Evolutionary conservation across 2,329 filamentous ascomycete genomes (phyloP).

Genomic region (Botryotinia convoluta): DNA sequence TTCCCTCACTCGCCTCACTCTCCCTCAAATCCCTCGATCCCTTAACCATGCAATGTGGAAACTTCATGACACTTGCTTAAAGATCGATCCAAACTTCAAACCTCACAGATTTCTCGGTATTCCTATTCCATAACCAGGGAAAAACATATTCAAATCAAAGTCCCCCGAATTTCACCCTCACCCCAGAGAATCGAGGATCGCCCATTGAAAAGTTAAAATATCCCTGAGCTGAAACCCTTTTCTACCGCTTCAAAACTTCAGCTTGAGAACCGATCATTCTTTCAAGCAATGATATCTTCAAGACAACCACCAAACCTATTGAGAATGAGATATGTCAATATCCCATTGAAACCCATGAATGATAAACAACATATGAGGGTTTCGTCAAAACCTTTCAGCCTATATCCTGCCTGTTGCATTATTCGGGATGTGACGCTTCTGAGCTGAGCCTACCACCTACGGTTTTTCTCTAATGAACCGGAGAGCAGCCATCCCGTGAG

Average conservation of each 20-base stretch:
- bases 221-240: slow-evolving; percentile 14
- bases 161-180: not conserved
- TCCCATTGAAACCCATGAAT: not conserved
- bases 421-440: not conserved
- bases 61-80: not conserved
- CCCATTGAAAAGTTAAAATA: not conserved
- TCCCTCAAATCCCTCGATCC: slow-evolving; percentile 1
- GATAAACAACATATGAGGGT: not conserved
- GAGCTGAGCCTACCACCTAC: not conserved
- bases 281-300: not conserved
- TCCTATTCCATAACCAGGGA: not conserved
- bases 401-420: not conserved
- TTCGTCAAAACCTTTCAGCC: not conserved
- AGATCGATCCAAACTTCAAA: not conserved
- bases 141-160: not conserved
- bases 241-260: not conserved
- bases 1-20: not conserved
- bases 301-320: not conserved
- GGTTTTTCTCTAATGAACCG: not conserved
- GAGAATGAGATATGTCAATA: not conserved
- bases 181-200: slow-evolving; percentile 4
- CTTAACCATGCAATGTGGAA: slow-evolving; percentile 10
- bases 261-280: not conserved
- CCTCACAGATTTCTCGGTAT: not conserved
- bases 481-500: not conserved